Conservation (phyloP, 2,329 filamentous ascomycete genomes). For the Hypoxylon sp. region DNA sequence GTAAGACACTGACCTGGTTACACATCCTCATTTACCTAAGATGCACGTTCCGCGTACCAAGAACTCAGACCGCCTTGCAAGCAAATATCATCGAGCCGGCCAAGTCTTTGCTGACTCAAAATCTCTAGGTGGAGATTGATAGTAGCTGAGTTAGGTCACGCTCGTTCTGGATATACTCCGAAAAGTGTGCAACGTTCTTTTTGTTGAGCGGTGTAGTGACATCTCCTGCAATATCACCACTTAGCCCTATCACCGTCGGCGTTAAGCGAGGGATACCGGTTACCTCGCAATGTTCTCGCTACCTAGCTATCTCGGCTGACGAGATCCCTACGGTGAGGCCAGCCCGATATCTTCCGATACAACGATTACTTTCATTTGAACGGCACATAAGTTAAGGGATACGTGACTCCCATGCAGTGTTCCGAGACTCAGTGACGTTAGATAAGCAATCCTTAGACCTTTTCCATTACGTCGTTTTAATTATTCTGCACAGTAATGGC, state of each 20-base stretch:
- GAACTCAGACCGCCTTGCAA: not conserved
- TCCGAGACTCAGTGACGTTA: too few relatives aligned
- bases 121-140: not conserved
- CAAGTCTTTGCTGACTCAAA: not conserved
- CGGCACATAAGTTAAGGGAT: too few relatives aligned
- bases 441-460: too few relatives aligned
- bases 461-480: too few relatives aligned
- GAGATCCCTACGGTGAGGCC: not conserved
- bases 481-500: too few relatives aligned
- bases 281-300: not conserved
- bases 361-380: too few relatives aligned
- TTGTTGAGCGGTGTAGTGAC: not conserved
- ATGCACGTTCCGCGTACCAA: not conserved
- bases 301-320: not conserved
- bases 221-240: not conserved
- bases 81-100: not conserved
- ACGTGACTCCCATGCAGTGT: too few relatives aligned
- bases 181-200: not conserved
- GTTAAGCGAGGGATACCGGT: not conserved
- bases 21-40: not conserved
- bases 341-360: not conserved
- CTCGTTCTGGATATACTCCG: not conserved
- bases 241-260: not conserved
- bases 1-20: not conserved
- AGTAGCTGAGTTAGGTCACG: not conserved